Base-by-base conservation (phyloP, 2,329 filamentous ascomycete species). In the Eutypella sp. region DNA sequence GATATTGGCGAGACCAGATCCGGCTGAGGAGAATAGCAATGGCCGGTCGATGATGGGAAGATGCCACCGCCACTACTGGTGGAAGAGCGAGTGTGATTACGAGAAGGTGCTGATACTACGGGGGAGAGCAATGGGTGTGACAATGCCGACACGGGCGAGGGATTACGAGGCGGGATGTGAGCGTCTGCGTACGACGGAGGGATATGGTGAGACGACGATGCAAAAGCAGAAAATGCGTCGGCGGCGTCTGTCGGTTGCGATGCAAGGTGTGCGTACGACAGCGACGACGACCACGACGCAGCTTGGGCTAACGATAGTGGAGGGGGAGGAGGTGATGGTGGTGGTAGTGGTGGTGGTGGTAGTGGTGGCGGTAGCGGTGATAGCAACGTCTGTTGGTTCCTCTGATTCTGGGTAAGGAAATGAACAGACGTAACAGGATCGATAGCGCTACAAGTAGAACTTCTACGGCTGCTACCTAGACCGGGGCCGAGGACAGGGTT, bases 1-100 rank as follows among this genome's bases (percentile, higher is more conserved):
- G 62, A 67, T 24, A 65, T 48, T 25, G 66, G 60, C 29, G 62
- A 65, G 44, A 67, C 60, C 39, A 65, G 50, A 37, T 62, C 60
- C 42, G 59, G 50, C 37, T 52, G 54, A 47, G 53, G 44, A 40
- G 53, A 46, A 42, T 46, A 48, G 48, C 50, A 53, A 53, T 52
- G 42, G 16, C 29, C 29, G 29, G 45, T 29, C 40, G 42, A 44
- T 19, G 42, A 44, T 19, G 20, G 16, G 40, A 38, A 15, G 49
- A 54, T 44, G 37, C 48, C 44, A 47, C 50, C 46, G 48, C 47
- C 29, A 50, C 42, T 34, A 43, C 40, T 47, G 44, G 49, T 31
- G 31, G 34, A 37, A 15, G 48, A 41, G 20, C 10, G 24, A 13
- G 38, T 25, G n/a, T 40, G 6, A 27, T 36, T 37, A 15, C 3